Conservation (phyloP, 2,329 filamentous ascomycete genomes). For the Knufia petricola region DNA sequence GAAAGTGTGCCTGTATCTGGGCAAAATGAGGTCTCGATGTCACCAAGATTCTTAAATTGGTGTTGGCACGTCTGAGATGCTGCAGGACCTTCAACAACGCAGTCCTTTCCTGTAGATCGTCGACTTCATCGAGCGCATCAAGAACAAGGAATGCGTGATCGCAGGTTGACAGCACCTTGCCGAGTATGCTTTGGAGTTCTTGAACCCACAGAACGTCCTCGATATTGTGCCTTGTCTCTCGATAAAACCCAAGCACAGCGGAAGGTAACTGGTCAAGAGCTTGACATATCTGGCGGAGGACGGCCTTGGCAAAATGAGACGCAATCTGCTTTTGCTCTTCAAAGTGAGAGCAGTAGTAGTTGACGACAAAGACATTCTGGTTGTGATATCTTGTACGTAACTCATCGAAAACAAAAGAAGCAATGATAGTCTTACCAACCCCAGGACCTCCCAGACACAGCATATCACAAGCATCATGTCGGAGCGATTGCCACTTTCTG, state of each 20-base stretch:
- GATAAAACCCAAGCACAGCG: slow-evolving; percentile 23
- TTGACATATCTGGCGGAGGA: slow-evolving; percentile 24
- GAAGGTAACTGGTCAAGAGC: slow-evolving; percentile 17
- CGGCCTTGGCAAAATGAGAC: slow-evolving; percentile 18
- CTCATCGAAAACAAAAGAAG: slow-evolving; percentile 22
- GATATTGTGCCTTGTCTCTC: slow-evolving; percentile 16
- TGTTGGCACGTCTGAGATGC: slow-evolving; percentile 12
- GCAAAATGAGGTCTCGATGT: slow-evolving; percentile 20
- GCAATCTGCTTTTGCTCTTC: slow-evolving; percentile 23
- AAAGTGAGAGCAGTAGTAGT: slow-evolving; percentile 27
- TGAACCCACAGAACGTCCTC: slow-evolving; percentile 20
- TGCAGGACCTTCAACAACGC: slow-evolving; percentile 19
- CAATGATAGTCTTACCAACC: slow-evolving; percentile 19
- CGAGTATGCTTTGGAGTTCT: slow-evolving; percentile 17
- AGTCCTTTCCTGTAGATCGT: slow-evolving; percentile 14
- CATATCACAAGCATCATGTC: slow-evolving; percentile 12
- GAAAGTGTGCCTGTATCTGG: slow-evolving; percentile 10
- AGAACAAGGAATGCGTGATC: slow-evolving; percentile 21
- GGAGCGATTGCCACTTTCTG: slow-evolving; percentile 20
- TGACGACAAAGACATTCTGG: slow-evolving; percentile 19
- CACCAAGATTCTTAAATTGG: slow-evolving; percentile 16
- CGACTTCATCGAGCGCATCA: slow-evolving; percentile 25
- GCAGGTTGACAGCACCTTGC: slow-evolving; percentile 17
- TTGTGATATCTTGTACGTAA: slow-evolving; percentile 13
- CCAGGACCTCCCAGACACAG: slow-evolving; percentile 20